phyloP scores from a whole-genome alignment of 352 stramenopile species.

The Phytophthora aleatoria region DNA sequence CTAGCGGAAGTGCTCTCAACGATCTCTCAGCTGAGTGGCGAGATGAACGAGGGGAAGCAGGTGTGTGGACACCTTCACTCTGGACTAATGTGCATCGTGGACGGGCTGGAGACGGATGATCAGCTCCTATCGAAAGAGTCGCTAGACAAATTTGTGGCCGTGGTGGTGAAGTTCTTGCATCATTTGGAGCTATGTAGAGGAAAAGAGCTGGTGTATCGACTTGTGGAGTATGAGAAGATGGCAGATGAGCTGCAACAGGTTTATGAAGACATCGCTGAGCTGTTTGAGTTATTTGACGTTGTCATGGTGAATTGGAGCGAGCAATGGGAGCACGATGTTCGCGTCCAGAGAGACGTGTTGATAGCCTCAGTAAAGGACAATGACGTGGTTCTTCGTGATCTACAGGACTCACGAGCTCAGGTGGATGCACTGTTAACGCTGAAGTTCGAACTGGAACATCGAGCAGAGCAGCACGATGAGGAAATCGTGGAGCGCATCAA shows the following conservation, averaged over 20 bases:
- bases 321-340: conserved; percentile 1
- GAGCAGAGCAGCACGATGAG: not conserved
- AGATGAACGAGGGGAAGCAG: not conserved
- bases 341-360: not conserved
- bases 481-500: not conserved
- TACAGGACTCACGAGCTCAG: not conserved
- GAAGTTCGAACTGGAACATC: conserved; percentile 1
- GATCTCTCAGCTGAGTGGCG: conserved; percentile 1
- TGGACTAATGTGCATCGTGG: conserved; percentile 6
- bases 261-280: conserved; percentile 28
- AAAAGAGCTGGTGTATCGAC: conserved; percentile 5
- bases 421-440: not conserved
- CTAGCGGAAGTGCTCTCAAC: conserved; percentile 1
- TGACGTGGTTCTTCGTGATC: not conserved
- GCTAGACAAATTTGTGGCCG: not conserved
- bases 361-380: not conserved
- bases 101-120: conserved; percentile 2
- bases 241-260: conserved; percentile 24
- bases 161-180: not conserved
- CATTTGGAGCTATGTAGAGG: conserved; percentile 6
- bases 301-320: conserved; percentile 4
- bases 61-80: conserved; percentile 6
- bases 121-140: not conserved
- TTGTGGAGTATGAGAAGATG: not conserved
- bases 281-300: conserved; percentile 22